Conservation (phyloP, 1,284 basidiomycete genomes). For the Cystobasidium slooffiae region DNA sequence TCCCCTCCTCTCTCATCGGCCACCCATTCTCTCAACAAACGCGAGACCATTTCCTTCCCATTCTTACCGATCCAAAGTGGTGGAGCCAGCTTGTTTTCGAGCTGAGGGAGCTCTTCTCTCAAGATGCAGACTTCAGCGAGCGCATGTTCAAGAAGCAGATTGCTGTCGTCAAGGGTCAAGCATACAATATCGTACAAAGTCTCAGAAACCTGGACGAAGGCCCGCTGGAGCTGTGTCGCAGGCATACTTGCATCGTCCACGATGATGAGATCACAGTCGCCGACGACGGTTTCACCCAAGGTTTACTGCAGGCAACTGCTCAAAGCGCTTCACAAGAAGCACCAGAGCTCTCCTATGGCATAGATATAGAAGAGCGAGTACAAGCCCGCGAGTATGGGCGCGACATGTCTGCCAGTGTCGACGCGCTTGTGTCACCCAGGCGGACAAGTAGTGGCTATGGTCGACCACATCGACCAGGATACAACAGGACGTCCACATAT, state of each 20-base stretch:
- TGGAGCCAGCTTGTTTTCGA: slow-evolving; percentile 85
- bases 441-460: neutral
- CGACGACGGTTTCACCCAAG: slow-evolving; percentile 63
- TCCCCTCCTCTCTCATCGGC: slow-evolving; percentile 83
- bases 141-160: slow-evolving; percentile 70
- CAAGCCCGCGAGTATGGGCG: neutral
- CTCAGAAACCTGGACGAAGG: slow-evolving; percentile 70
- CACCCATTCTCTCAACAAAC: slow-evolving; percentile 79
- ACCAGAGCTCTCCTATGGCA: neutral
- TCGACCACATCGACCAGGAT: neutral
- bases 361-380: neutral
- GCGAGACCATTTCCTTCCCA: slow-evolving; percentile 76
- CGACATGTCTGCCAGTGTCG: slow-evolving; percentile 20
- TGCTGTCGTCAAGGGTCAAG: slow-evolving; percentile 88
- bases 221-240: slow-evolving; percentile 77
- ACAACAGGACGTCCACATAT: slow-evolving; percentile 1
- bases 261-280: slow-evolving; percentile 79
- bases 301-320: slow-evolving; percentile 45
- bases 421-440: slow-evolving; percentile 6
- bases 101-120: slow-evolving; percentile 73
- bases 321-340: neutral
- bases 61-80: slow-evolving; percentile 81
- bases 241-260: slow-evolving; percentile 77
- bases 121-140: slow-evolving; percentile 69
- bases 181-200: slow-evolving; percentile 84